Percentiles rank a stretch among this genome's conserved stretches.
Evolutionary conservation across 805 yeast species (phyloP).

Genomic region (Metschnikowia arizonensis): DNA sequence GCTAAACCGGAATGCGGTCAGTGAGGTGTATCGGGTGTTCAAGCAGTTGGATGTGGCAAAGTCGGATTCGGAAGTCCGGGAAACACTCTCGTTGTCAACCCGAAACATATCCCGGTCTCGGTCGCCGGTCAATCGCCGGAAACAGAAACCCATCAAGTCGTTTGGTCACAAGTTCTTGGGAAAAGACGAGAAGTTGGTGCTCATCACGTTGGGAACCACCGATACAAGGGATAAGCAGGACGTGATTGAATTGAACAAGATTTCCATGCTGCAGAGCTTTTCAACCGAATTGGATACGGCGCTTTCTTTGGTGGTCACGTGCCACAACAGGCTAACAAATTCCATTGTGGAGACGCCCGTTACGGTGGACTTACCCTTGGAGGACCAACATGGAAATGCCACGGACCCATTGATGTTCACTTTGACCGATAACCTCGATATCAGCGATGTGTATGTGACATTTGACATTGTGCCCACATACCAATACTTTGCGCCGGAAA

Average conservation of each 20-base stretch:
- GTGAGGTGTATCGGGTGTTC: conserved; percentile 39
- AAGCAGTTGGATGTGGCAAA: conserved; percentile 25
- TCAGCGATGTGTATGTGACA: conserved; percentile 53
- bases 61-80: conserved; percentile 14
- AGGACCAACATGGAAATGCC: conserved; percentile 67
- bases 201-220: conserved; percentile 82
- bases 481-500: conserved; percentile 35
- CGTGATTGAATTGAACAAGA: conserved; percentile 66
- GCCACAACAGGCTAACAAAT: conserved; percentile 28
- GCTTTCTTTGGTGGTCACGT: conserved; percentile 61
- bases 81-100: conserved; percentile 19
- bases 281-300: conserved; percentile 89
- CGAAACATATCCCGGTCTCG: conserved; percentile 11
- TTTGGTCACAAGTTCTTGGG: conserved; percentile 79
- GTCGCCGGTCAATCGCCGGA: conserved; percentile 20
- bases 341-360: conserved; percentile 50
- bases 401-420: conserved; percentile 74
- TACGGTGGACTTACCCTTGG: conserved; percentile 74
- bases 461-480: conserved; percentile 92
- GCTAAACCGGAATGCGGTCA: conserved; percentile 26
- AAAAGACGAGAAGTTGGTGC: conserved; percentile 60
- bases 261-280: conserved; percentile 71
- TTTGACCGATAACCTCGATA: conserved; percentile 42
- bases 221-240: conserved; percentile 58
- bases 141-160: conserved; percentile 61